These are phyloP conservation scores for Vitis rupestris DNA, from an alignment of 164 flowering plant genomes.

Conservation along the genomic window DNA sequence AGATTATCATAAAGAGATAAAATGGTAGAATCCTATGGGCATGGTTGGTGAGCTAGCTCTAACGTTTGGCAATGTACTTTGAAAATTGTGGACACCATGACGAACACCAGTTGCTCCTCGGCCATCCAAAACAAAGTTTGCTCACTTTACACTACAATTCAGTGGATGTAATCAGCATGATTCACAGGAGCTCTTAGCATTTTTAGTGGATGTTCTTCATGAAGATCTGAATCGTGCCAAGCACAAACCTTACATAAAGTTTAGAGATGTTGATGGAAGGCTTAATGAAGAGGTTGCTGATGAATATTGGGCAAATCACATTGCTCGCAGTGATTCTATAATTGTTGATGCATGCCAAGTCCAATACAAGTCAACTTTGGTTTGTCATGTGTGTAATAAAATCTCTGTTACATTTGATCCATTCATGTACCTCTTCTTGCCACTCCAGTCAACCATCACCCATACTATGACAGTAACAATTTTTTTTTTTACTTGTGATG, in stretches of 20 bases:
- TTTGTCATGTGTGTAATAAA: too few relatives aligned
- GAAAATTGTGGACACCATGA: conserved; percentile 96
- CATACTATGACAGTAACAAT: too few relatives aligned
- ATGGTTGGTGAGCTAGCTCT: conserved; percentile 75
- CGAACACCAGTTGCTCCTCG: conserved; percentile 86
- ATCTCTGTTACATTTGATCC: too few relatives aligned
- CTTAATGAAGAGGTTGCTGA: conserved; percentile 98
- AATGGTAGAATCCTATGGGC: too few relatives aligned
- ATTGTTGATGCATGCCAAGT: conserved; percentile 96
- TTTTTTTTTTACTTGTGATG: too few relatives aligned
- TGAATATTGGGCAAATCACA: conserved; percentile 98
- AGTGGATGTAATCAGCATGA: conserved; percentile 99
- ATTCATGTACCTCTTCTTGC: too few relatives aligned
- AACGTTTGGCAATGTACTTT: conserved; percentile 93
- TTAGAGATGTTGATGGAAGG: conserved; percentile 94
- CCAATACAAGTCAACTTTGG: too few relatives aligned
- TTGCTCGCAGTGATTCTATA: conserved; percentile 96
- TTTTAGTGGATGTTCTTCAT: conserved; percentile 97
- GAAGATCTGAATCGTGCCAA: conserved; percentile 98
- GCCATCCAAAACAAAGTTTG: conserved; percentile 85
- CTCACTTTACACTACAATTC: conserved; percentile 95
- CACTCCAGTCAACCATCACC: too few relatives aligned
- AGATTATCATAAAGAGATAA: too few relatives aligned
- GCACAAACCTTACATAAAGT: conserved; percentile 81
- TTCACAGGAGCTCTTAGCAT: conserved; percentile 97